These are phyloP conservation scores for Physcomitrellopsis africana DNA, from an alignment of 225 moss, liverwort and hornwort species.

Conservation along the genomic window DNA sequence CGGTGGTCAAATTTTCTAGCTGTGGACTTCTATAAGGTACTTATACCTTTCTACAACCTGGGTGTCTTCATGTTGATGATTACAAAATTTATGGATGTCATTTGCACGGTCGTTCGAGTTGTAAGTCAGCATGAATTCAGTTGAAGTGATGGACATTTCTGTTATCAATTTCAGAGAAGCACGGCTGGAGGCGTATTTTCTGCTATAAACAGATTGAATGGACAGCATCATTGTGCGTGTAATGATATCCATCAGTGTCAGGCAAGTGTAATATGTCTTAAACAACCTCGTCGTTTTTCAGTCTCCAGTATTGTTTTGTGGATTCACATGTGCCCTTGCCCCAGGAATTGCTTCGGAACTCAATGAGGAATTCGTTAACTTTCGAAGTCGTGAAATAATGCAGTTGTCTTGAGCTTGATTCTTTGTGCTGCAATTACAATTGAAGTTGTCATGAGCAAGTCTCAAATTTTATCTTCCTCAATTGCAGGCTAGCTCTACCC, in stretches of 20 bases:
- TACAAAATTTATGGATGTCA: slow-evolving; percentile 1
- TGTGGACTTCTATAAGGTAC: slow-evolving; percentile 90
- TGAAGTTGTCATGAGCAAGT: neutral
- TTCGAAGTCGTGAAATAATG: neutral
- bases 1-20: slow-evolving; percentile 94
- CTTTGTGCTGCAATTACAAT: neutral
- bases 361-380: neutral
- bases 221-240: slow-evolving; percentile 52
- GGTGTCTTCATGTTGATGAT: slow-evolving; percentile 5
- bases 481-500: slow-evolving; percentile 40
- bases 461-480: neutral
- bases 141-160: slow-evolving; percentile 6
- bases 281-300: slow-evolving; percentile 15
- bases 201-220: slow-evolving; percentile 51
- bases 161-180: slow-evolving; percentile 41
- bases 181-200: slow-evolving; percentile 55
- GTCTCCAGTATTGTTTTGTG: neutral
- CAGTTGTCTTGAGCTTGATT: neutral
- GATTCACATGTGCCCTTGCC: neutral
- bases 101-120: neutral
- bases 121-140: slow-evolving; percentile 6
- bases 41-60: neutral
- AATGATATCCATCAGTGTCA: slow-evolving; percentile 46
- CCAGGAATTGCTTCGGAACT: neutral
- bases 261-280: slow-evolving; percentile 33